phyloP scores from a whole-genome alignment of 495 filamentous ascomycete species.

The Penicillium egyptiacum region DNA sequence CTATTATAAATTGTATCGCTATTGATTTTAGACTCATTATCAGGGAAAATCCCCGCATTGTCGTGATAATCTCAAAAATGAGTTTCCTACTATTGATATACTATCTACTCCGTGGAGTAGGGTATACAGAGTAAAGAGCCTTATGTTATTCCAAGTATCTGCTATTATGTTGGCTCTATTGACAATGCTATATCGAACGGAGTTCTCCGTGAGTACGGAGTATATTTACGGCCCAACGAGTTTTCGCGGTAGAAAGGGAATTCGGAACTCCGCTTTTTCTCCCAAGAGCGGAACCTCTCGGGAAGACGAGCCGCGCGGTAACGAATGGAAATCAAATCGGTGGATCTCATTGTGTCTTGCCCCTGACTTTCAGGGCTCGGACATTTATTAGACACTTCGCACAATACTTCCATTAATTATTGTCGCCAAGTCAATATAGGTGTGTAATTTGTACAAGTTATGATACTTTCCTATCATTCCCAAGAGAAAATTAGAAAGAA shows the following conservation, averaged over 20 bases:
- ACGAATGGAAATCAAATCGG: conserved; percentile 15
- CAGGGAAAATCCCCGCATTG: not conserved
- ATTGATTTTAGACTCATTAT: not conserved
- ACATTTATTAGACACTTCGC: not conserved
- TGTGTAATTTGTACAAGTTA: not conserved
- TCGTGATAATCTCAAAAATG: not conserved
- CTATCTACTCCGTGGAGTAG: not conserved
- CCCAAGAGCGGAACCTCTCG: conserved; percentile 18
- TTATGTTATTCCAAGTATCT: no score
- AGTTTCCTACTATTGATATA: not conserved
- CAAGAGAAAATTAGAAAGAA: not conserved
- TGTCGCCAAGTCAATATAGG: not conserved
- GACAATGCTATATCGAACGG: not conserved
- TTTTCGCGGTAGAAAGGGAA: conserved; percentile 15
- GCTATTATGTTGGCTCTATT: no score
- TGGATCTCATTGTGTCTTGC: not conserved
- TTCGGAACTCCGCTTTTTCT: conserved; percentile 23
- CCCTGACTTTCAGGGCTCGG: not conserved
- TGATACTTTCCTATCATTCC: not conserved
- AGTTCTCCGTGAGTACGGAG: not conserved
- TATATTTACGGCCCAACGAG: not conserved
- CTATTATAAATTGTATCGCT: no score
- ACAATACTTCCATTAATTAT: not conserved
- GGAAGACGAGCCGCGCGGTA: conserved; percentile 30
- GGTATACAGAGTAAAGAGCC: no score